Evolutionary conservation across 2,329 filamentous ascomycete genomes (phyloP).

Genomic region (Didymella segeticola): DNA sequence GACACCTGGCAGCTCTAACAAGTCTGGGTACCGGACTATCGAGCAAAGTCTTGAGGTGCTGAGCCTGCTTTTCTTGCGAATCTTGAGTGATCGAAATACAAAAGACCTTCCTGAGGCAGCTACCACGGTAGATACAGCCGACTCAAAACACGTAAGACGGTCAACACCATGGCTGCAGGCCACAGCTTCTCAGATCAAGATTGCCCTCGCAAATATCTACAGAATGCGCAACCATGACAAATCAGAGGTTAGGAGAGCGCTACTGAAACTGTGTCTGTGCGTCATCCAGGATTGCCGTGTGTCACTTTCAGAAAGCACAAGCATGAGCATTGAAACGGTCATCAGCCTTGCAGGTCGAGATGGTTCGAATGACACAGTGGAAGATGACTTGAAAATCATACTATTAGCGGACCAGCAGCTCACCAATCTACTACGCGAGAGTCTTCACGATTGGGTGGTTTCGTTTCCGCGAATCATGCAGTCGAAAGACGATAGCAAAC

Average conservation of each 20-base stretch:
- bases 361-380: slow-evolving; percentile 55
- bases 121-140: slow-evolving; percentile 13
- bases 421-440: slow-evolving; percentile 69
- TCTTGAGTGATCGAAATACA: slow-evolving; percentile 56
- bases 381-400: slow-evolving; percentile 63
- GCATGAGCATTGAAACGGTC: slow-evolving; percentile 81
- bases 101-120: slow-evolving; percentile 30
- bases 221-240: slow-evolving; percentile 76
- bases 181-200: slow-evolving; percentile 80
- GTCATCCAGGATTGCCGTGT: slow-evolving; percentile 79
- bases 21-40: slow-evolving; percentile 69
- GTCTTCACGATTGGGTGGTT: slow-evolving; percentile 80
- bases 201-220: slow-evolving; percentile 79
- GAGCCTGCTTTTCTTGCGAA: slow-evolving; percentile 51
- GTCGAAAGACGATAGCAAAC: slow-evolving; percentile 78
- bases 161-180: slow-evolving; percentile 76
- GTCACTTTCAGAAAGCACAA: slow-evolving; percentile 72
- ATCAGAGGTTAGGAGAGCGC: slow-evolving; percentile 69
- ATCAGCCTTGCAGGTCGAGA: slow-evolving; percentile 66
- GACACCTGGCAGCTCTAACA: slow-evolving; percentile 69
- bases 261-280: slow-evolving; percentile 74
- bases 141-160: slow-evolving; percentile 45
- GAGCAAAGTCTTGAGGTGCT: slow-evolving; percentile 67
- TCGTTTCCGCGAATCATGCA: slow-evolving; percentile 85
- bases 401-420: slow-evolving; percentile 68